Conservation (phyloP, 2,329 filamentous ascomycete genomes). For the Trichophyton schoenleinii region DNA sequence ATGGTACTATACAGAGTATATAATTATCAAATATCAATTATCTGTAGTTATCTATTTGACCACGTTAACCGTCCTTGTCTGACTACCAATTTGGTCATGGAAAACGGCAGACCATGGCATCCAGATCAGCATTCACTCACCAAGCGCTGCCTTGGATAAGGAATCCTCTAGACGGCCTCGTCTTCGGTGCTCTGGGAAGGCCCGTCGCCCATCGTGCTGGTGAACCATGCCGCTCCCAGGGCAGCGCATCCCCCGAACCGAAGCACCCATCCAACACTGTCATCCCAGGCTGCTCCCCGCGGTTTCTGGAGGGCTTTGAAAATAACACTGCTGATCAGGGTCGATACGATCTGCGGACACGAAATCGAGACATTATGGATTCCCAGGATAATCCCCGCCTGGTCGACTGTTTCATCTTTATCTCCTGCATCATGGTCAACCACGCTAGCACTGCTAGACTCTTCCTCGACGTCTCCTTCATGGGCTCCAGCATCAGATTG, state of each 20-base stretch:
- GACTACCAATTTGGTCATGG: no score
- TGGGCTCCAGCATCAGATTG: constrained; percentile 5
- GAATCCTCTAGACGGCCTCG: background rate
- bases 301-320: constrained; percentile 82
- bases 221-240: constrained; percentile 61
- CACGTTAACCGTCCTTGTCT: no score
- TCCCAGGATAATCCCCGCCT: constrained; percentile 80
- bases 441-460: constrained; percentile 19
- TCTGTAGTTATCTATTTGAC: no score
- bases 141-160: background rate
- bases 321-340: constrained; percentile 67
- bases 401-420: constrained; percentile 51
- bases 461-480: constrained; percentile 16
- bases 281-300: constrained; percentile 68
- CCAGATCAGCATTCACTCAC: background rate
- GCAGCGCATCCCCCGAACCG: constrained; percentile 72
- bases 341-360: constrained; percentile 81
- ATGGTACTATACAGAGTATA: no score
- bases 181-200: background rate
- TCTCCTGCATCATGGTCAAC: constrained; percentile 19
- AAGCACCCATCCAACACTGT: constrained; percentile 75
- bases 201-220: constrained; percentile 54
- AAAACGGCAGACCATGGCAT: background rate
- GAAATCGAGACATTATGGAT: constrained; percentile 95
- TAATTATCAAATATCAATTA: no score